phyloP scores from a whole-genome alignment of 176 grass and related monocot species.

The Oryza rufipogon region DNA sequence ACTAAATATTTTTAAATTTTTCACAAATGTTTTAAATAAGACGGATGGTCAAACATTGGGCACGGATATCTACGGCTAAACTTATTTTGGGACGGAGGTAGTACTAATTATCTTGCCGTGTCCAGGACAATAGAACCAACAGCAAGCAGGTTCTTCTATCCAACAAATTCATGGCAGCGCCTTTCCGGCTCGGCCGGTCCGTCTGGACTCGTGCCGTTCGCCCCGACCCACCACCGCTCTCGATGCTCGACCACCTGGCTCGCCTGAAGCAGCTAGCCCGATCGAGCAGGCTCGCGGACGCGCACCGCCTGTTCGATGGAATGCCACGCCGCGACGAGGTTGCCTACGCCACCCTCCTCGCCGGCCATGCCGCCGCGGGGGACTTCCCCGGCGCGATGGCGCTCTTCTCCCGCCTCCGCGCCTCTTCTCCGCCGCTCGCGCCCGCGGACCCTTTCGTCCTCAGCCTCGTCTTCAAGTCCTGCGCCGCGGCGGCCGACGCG shows the following conservation, averaged over 20 bases:
- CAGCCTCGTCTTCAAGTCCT: constrained; percentile 65
- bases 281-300: constrained; percentile 42
- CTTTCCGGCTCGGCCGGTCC: not conserved
- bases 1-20: no score
- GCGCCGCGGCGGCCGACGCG: constrained; percentile 26
- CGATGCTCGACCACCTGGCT: constrained; percentile 29
- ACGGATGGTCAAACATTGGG: no score
- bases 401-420: constrained; percentile 57
- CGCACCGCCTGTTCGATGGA: constrained; percentile 57
- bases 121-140: not conserved
- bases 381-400: constrained; percentile 43
- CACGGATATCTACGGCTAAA: no score
- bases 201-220: constrained; percentile 4
- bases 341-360: constrained; percentile 59
- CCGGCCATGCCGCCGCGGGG: constrained; percentile 35
- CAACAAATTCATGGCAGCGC: constrained; percentile 15
- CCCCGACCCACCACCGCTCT: not conserved
- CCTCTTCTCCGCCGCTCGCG: constrained; percentile 19
- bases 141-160: not conserved
- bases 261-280: constrained; percentile 40
- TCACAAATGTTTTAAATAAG: no score
- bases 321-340: constrained; percentile 51
- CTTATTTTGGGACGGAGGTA: no score
- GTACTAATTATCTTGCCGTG: not conserved
- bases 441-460: constrained; percentile 57